These are phyloP conservation scores for Scolecobasidium constrictum DNA, from an alignment of 2,329 filamentous ascomycete species.

Conservation along the genomic window DNA sequence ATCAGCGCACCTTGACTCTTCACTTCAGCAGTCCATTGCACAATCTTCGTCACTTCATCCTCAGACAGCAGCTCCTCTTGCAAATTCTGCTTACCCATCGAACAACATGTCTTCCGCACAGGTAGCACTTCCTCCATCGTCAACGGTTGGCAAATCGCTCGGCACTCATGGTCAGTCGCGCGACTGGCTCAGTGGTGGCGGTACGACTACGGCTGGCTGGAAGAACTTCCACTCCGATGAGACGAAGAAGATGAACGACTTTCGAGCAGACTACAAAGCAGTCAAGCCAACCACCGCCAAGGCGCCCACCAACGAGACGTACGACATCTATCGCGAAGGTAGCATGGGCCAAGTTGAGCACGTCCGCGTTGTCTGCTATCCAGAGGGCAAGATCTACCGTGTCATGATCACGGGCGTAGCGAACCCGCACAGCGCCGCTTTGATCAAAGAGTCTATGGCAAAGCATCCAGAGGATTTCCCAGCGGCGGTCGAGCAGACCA, in stretches of 20 bases:
- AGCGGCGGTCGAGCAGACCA: not conserved
- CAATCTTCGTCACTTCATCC: not conserved
- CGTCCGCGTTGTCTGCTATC: not conserved
- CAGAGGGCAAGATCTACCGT: not conserved
- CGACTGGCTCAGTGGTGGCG: not conserved
- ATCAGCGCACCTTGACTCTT: not conserved
- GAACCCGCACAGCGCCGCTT: not conserved
- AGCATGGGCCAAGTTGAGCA: not conserved
- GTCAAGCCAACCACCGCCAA: not conserved
- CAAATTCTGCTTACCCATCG: not conserved
- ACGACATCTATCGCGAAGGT: not conserved
- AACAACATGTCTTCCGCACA: not conserved
- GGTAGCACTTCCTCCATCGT: not conserved
- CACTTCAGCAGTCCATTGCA: not conserved
- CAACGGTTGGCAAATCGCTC: not conserved
- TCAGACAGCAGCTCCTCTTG: not conserved
- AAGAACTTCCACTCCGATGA: not conserved
- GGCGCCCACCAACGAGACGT: not conserved
- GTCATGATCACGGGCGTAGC: not conserved
- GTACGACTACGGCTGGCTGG: not conserved
- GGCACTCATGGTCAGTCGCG: not conserved
- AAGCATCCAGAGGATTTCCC: not conserved
- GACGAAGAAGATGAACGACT: not conserved
- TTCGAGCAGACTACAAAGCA: not conserved
- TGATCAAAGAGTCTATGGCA: not conserved